These are phyloP conservation scores for Dictyostelium citrinum DNA, from an alignment of 78 protist species.

Conservation along the genomic window DNA sequence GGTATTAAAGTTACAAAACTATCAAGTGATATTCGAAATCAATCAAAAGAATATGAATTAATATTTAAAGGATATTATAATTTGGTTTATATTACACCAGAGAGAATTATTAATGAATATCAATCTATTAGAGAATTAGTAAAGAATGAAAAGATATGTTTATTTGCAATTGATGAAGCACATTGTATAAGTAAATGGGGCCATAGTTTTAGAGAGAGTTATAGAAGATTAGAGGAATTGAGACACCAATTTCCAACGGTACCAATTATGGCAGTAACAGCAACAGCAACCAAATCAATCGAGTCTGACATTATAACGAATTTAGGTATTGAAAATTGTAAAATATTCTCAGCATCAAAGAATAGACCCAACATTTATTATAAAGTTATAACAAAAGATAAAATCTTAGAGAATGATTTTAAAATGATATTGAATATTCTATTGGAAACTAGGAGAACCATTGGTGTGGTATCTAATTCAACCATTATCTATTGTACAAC, in stretches of 20 bases:
- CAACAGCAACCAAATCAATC: slow-evolving; percentile 75
- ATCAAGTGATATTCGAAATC: background rate
- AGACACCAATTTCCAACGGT: background rate
- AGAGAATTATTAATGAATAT: slow-evolving; percentile 29
- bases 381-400: background rate
- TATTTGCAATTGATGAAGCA: slow-evolving; percentile 89
- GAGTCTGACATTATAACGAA: background rate
- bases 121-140: background rate
- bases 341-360: background rate
- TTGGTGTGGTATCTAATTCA: background rate
- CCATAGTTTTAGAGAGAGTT: slow-evolving; percentile 88
- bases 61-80: slow-evolving; percentile 26
- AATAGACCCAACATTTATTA: slow-evolving; percentile 60
- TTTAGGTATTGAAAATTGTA: background rate
- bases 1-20: slow-evolving; percentile 36
- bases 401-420: background rate
- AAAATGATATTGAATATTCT: background rate
- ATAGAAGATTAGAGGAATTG: background rate
- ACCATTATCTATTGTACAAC: slow-evolving; percentile 69
- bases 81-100: slow-evolving; percentile 84
- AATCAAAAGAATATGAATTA: background rate
- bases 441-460: background rate
- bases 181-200: slow-evolving; percentile 95
- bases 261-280: slow-evolving; percentile 85
- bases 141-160: background rate